Evolutionary conservation across 768 basidiomycete genomes (phyloP).

Genomic region (Psilocybe tampanensis): DNA sequence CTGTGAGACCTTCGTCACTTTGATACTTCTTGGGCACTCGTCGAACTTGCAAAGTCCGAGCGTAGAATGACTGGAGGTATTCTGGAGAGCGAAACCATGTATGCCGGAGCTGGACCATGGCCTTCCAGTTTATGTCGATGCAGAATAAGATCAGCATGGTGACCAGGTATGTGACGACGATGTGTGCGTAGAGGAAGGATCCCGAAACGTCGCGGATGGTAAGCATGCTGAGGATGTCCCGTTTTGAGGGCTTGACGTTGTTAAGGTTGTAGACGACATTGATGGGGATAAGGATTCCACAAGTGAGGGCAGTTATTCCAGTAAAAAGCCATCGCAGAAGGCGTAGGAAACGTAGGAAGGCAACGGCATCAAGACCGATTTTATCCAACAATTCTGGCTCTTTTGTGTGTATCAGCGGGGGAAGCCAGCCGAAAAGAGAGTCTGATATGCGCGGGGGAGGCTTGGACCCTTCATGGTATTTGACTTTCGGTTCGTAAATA

Average conservation of each 20-base stretch:
- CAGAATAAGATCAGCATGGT: constrained; percentile 71
- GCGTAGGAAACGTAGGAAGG: constrained; percentile 89
- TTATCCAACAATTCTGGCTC: constrained; percentile 90
- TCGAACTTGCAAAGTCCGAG: constrained; percentile 84
- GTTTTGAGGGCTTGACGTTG: constrained; percentile 49
- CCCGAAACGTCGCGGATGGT: constrained; percentile 86
- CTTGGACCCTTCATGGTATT: constrained; percentile 82
- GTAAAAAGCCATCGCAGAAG: constrained; percentile 79
- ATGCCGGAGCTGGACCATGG: constrained; percentile 78
- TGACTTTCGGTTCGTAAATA: constrained; percentile 92
- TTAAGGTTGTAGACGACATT: constrained; percentile 84
- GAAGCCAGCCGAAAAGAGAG: constrained; percentile 87
- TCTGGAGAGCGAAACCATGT: constrained; percentile 91
- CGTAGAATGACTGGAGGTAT: constrained; percentile 89
- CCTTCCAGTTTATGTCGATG: constrained; percentile 74
- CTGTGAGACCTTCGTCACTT: constrained; percentile 81
- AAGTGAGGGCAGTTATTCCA: constrained; percentile 61
- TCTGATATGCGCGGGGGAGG: constrained; percentile 80
- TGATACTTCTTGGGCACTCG: constrained; percentile 81
- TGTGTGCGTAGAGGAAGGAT: constrained; percentile 78
- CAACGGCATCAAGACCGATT: constrained; percentile 90
- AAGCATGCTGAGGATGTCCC: constrained; percentile 74
- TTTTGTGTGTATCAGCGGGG: constrained; percentile 78
- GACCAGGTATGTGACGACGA: constrained; percentile 82
- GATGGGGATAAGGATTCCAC: constrained; percentile 81